Evolutionary conservation across 345 rosid genomes (phyloP), one percentile per base, ranked within the genome.

Genomic region (Salix exigua): DNA sequence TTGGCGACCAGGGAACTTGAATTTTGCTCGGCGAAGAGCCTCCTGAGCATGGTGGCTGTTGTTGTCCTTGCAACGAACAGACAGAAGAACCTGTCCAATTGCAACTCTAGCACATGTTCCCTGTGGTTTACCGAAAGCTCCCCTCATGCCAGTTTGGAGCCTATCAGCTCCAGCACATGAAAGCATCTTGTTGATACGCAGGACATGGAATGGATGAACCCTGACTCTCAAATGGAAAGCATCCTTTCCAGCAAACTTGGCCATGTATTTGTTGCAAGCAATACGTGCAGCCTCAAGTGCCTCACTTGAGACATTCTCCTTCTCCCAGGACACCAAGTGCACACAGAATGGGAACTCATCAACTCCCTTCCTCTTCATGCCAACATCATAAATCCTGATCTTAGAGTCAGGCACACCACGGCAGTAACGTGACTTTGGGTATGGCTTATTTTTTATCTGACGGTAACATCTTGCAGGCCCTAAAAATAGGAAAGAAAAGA

Each of bases 91-190:
- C 89, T 91, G 96, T 66, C 96, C 96, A 60, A 91, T 91, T 3
- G 89, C 90, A 26, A 91, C 96, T 68, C 93, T 73, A 14, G 93
- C 96, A 74, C 96, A 91, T 65, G 86, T 79, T 6, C 96, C 96
- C 77, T 84, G 87, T 10, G 96, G 93, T 48, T 91, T 91, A 9
- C 96, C 96, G 23, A 89, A 91, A 74, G 96, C 96, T 76, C 96
- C 96, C 72, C 92, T 83, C 93, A 89, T 91, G 40, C 93, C 96
- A 31, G 93, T 91, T 80, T 91, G 96, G 31, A 91, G 93, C 87
- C 96, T 89, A 87, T 91, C 92, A 82, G 96, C 96, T 40, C 96
- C 96, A 66, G 96, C 96, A 82, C 96, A 89, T 0, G 96, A 91
- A 81, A 91, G 93, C 96, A 91, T 91, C 85, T 91, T 89, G 87